Evolutionary conservation across 345 rosid genomes (phyloP).

Genomic region (Citrus medica): DNA sequence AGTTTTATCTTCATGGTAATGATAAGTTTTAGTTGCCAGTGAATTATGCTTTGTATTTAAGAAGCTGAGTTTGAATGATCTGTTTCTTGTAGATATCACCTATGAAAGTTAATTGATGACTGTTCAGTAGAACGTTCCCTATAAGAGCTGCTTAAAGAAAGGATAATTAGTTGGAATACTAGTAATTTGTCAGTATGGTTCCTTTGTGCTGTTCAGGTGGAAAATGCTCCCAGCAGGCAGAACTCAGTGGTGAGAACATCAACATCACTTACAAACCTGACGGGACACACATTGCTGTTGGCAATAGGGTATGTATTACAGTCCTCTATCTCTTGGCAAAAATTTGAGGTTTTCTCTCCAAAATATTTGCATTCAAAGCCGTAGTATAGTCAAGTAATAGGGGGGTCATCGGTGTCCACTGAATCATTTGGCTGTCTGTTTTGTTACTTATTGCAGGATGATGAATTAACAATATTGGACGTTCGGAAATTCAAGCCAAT

Average conservation of each 20-base stretch:
- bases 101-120: neutral
- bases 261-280: conserved; percentile 96
- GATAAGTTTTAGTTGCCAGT: neutral
- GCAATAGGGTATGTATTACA: conserved; percentile 77
- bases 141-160: neutral
- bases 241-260: conserved; percentile 97
- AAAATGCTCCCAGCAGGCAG: conserved; percentile 91
- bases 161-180: neutral
- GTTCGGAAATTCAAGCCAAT: conserved; percentile 94
- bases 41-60: neutral
- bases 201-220: conserved; percentile 53
- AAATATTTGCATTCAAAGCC: neutral
- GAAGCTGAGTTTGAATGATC: neutral
- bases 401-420: conserved; percentile 1
- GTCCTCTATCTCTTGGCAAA: conserved; percentile 9
- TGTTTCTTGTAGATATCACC: neutral
- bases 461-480: conserved; percentile 91
- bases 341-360: neutral
- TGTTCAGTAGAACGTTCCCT: neutral
- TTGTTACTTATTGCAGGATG: conserved; percentile 56
- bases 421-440: conserved; percentile 4
- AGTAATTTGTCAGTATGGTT: neutral
- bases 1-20: neutral
- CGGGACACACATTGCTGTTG: conserved; percentile 90
- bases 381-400: neutral